A percentile compares a stretch with the other conserved stretches of the same genome.
Evolutionary conservation across 2,329 filamentous ascomycete genomes (phyloP).

Genomic region (Diaporthe sp.): DNA sequence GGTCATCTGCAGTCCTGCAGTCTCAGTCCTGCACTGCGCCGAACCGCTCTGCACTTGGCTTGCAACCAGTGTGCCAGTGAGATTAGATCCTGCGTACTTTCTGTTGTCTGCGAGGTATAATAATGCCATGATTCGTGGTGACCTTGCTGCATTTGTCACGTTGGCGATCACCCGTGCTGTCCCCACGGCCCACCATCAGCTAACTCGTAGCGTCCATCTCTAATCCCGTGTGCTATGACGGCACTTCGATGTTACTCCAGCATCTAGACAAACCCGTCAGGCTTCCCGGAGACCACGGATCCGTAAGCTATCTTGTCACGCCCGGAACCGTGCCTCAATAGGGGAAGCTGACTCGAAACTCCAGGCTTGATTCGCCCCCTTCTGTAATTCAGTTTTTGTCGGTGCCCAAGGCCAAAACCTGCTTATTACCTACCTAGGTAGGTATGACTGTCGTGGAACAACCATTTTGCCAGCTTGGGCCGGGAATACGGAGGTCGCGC

Average conservation of each 20-base stretch:
- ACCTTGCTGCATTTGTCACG: constrained; percentile 24
- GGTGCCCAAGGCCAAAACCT: constrained; percentile 32
- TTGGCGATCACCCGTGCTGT: constrained; percentile 28
- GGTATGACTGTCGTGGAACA: constrained; percentile 13
- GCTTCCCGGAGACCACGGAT: constrained; percentile 17
- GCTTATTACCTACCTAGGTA: background rate
- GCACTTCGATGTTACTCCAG: constrained; percentile 15
- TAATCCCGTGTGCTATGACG: constrained; percentile 33
- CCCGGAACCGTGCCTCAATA: constrained; percentile 11
- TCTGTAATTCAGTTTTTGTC: background rate
- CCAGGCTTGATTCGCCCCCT: constrained; percentile 13
- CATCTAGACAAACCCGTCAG: constrained; percentile 17
- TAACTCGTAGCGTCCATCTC: constrained; percentile 20
- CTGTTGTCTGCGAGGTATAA: background rate
- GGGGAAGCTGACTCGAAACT: constrained; percentile 13
- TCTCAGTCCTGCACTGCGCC: constrained; percentile 11
- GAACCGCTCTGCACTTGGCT: background rate
- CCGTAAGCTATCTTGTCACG: constrained; percentile 22
- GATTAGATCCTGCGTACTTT: background rate
- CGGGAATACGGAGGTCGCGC: background rate
- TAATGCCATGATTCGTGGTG: constrained; percentile 25
- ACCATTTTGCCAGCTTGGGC: constrained; percentile 1
- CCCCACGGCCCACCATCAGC: constrained; percentile 26
- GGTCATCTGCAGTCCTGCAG: constrained; percentile 25
- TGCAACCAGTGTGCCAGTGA: background rate